Evolutionary conservation across 176 grass and related monocot genomes (phyloP).

Genomic region (Leersia perrieri): DNA sequence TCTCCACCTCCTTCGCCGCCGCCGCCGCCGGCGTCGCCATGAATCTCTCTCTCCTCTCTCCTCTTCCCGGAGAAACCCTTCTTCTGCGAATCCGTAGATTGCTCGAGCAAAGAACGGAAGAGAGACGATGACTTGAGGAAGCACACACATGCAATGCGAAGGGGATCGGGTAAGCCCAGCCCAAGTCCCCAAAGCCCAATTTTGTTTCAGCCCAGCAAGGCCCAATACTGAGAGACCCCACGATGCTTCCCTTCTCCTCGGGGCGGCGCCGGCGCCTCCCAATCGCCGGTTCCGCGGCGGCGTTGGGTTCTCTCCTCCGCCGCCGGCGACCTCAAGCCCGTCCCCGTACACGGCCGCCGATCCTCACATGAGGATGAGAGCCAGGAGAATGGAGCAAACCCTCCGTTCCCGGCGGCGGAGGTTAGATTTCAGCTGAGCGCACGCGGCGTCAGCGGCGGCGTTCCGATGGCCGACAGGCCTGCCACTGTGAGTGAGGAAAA

Average conservation of each 20-base stretch:
- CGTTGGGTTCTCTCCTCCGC: neutral
- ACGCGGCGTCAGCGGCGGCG: neutral
- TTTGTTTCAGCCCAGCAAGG: neutral
- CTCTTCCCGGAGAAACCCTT: neutral
- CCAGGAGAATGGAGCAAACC: neutral
- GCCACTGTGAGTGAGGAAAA: neutral
- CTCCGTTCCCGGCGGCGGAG: neutral
- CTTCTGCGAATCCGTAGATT: neutral
- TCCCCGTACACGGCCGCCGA: no score
- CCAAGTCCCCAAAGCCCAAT: neutral
- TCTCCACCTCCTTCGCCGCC: conserved; percentile 19
- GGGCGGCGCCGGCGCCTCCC: neutral
- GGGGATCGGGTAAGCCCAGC: neutral
- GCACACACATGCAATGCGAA: neutral
- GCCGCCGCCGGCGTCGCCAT: neutral
- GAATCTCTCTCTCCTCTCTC: neutral
- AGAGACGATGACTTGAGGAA: neutral
- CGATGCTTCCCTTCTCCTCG: neutral
- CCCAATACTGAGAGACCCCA: neutral
- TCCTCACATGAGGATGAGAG: neutral
- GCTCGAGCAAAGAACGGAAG: neutral
- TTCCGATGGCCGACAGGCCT: neutral
- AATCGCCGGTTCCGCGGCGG: neutral
- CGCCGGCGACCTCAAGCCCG: neutral
- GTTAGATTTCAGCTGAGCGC: neutral